Conservation (phyloP, 192 early-diverging fungal genomes). For the Rhizophagus clarus region DNA sequence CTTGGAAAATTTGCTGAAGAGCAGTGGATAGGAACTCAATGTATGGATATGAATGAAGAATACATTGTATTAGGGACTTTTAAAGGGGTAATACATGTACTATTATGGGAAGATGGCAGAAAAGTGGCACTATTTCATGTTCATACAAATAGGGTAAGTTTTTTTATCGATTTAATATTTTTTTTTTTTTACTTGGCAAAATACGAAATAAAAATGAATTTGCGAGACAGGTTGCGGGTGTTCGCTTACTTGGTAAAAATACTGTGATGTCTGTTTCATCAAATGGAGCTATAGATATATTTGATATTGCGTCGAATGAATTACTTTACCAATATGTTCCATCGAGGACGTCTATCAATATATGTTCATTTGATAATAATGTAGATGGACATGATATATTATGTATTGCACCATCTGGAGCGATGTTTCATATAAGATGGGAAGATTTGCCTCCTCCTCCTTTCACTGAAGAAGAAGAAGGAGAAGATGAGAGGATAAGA, state of each 20-base stretch:
- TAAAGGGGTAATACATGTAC: constrained; percentile 16
- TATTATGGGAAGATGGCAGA: constrained; percentile 2
- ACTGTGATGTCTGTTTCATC: constrained; percentile 11
- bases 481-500: neutral
- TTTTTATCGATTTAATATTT: neutral
- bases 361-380: constrained; percentile 1
- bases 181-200: neutral
- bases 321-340: neutral
- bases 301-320: neutral
- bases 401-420: constrained; percentile 7
- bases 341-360: neutral
- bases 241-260: constrained; percentile 7
- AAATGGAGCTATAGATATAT: constrained; percentile 12
- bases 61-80: constrained; percentile 6
- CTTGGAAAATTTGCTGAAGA: neutral
- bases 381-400: neutral
- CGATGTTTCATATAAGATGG: constrained; percentile 10
- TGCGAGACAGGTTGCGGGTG: neutral
- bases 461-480: neutral
- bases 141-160: neutral
- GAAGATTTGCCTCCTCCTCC: neutral
- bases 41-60: constrained; percentile 13
- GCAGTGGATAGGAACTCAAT: constrained; percentile 17
- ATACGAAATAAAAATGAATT: neutral
- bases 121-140: constrained; percentile 12